Evolutionary conservation across 23 red algal species (phyloP).

Genomic region (Agarophyton chilense): DNA sequence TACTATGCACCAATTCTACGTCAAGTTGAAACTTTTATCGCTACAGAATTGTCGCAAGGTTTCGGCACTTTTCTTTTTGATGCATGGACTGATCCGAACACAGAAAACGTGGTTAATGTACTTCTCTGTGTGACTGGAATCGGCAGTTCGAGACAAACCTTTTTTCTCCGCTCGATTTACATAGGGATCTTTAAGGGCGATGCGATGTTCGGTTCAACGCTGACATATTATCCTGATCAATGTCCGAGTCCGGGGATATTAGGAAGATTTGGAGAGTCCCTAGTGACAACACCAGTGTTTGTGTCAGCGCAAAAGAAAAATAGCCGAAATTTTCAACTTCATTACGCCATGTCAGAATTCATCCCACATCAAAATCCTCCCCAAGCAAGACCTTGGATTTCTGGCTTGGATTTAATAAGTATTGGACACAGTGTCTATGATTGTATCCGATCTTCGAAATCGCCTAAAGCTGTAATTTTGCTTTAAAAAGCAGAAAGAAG

Average conservation of each 20-base stretch:
- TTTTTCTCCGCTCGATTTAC: conserved; percentile 33
- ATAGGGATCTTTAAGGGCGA: background rate
- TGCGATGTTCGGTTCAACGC: background rate
- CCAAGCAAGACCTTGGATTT: background rate
- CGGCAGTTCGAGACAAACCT: background rate
- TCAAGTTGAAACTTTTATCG: no score
- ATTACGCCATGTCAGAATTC: background rate
- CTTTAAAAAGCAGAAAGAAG: background rate
- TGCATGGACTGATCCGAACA: background rate
- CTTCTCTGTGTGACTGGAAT: background rate
- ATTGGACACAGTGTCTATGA: background rate
- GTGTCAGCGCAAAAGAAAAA: background rate
- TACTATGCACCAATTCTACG: no score
- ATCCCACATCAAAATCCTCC: background rate
- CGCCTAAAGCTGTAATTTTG: background rate
- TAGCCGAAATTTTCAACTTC: background rate
- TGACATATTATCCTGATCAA: background rate
- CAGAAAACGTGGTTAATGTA: background rate
- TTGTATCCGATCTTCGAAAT: background rate
- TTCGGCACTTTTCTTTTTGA: conserved; percentile 32
- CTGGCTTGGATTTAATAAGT: background rate
- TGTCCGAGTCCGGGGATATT: background rate
- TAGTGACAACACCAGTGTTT: background rate
- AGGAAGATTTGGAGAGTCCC: background rate
- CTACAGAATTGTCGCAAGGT: no score